Conservation (phyloP, 129 eudicot genomes). For the Lactuca saligna region DNA sequence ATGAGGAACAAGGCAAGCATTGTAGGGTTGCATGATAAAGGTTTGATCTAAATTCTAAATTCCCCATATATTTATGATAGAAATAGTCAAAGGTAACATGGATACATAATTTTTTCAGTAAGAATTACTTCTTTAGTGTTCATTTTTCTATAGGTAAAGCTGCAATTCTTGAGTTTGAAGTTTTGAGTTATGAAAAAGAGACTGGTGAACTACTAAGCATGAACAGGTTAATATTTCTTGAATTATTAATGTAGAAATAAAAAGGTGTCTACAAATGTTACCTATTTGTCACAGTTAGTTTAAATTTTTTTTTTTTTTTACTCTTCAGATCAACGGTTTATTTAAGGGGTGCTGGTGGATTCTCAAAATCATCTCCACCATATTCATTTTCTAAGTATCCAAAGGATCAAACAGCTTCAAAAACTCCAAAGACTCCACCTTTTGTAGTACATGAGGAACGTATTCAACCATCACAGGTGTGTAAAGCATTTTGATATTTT, state of each 20-base stretch:
- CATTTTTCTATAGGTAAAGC: constrained; percentile 70
- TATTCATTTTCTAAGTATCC: constrained; percentile 67
- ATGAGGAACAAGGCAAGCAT: constrained; percentile 65
- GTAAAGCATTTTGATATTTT: constrained; percentile 13
- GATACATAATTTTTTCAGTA: constrained; percentile 10
- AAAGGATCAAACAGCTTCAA: constrained; percentile 38
- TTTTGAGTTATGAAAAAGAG: constrained; percentile 61
- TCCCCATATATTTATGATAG: background rate
- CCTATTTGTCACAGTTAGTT: constrained; percentile 21
- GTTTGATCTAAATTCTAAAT: constrained; percentile 35
- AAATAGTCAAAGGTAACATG: constrained; percentile 1
- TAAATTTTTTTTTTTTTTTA: background rate
- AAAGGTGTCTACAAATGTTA: background rate
- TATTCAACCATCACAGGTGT: constrained; percentile 85
- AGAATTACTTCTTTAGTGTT: constrained; percentile 1
- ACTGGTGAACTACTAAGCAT: constrained; percentile 74
- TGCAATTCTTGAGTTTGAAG: constrained; percentile 76
- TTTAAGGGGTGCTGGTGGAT: constrained; percentile 94
- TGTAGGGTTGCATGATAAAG: constrained; percentile 97
- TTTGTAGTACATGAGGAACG: constrained; percentile 72
- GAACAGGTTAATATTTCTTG: constrained; percentile 50
- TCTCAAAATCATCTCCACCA: constrained; percentile 77
- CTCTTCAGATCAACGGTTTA: constrained; percentile 51
- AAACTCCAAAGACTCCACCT: constrained; percentile 65
- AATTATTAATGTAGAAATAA: constrained; percentile 7